Percentiles rank a stretch among this genome's conserved stretches.
Evolutionary conservation across 257 asterid genomes (phyloP).

Genomic region (Capsicum chinense): DNA sequence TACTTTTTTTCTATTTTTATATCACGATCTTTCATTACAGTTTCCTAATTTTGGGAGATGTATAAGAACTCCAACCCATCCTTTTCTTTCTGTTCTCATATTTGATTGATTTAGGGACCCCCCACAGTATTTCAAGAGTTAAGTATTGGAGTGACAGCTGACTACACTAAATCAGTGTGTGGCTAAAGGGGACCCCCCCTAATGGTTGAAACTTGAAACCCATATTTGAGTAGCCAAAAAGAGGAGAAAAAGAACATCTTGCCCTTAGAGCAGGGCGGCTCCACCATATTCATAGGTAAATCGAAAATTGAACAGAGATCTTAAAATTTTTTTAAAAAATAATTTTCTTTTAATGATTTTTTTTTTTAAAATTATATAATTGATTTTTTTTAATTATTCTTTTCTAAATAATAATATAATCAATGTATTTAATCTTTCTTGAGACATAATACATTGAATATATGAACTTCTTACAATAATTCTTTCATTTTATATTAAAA

Average conservation of each 20-base stretch:
- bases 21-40: background rate
- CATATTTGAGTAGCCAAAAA: conserved; percentile 31
- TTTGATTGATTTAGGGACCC: conserved; percentile 21
- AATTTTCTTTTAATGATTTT: too few species aligned
- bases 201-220: conserved; percentile 37
- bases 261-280: too few species aligned
- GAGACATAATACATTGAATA: too few species aligned
- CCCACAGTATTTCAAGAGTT: background rate
- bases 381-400: too few species aligned
- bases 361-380: too few species aligned
- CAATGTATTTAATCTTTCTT: too few species aligned
- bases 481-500: too few species aligned
- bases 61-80: background rate
- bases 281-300: too few species aligned
- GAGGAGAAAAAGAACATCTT: conserved; percentile 2
- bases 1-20: background rate
- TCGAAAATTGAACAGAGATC: too few species aligned
- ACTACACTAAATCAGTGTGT: background rate
- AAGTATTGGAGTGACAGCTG: background rate
- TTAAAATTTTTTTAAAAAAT: too few species aligned
- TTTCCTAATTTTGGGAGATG: background rate
- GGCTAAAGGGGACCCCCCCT: conserved; percentile 22
- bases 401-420: too few species aligned
- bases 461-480: too few species aligned
- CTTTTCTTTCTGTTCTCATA: background rate